Evolutionary conservation across 495 filamentous ascomycete species (phyloP).

Genomic region (Xylaria longipes): DNA sequence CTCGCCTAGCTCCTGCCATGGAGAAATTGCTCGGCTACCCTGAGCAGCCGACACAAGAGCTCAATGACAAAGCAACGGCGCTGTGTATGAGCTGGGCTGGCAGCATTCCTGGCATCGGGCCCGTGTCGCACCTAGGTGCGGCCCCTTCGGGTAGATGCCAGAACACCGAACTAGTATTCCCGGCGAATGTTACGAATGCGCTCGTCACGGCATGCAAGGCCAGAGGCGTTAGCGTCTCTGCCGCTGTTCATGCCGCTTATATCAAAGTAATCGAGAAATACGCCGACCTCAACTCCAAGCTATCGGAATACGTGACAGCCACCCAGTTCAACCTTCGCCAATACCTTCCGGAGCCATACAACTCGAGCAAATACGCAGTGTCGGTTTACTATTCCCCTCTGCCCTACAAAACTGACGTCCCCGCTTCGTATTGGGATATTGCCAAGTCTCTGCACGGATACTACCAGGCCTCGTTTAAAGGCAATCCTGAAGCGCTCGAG

Average conservation of each 20-base stretch:
- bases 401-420: constrained; percentile 27
- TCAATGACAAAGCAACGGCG: constrained; percentile 24
- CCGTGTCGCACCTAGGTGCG: constrained; percentile 24
- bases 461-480: constrained; percentile 28
- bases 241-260: constrained; percentile 32
- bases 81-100: constrained; percentile 29
- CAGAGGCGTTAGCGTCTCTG: constrained; percentile 18
- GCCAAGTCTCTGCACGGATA: constrained; percentile 30
- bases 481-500: constrained; percentile 27
- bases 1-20: constrained; percentile 25
- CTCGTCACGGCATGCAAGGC: constrained; percentile 25
- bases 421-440: constrained; percentile 23
- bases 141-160: constrained; percentile 25
- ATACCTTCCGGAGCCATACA: constrained; percentile 31
- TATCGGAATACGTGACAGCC: constrained; percentile 30
- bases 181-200: constrained; percentile 23
- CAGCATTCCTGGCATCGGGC: constrained; percentile 29
- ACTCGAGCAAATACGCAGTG: constrained; percentile 24
- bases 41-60: constrained; percentile 26
- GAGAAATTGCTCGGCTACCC: constrained; percentile 26
- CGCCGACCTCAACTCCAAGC: constrained; percentile 30
- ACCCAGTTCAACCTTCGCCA: constrained; percentile 32
- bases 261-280: constrained; percentile 24
- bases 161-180: constrained; percentile 27
- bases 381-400: constrained; percentile 31